A percentile compares a stretch with the other conserved stretches of the same genome.
Conservation (phyloP, 2,329 filamentous ascomycete species). For the Colletotrichum truncatum region DNA sequence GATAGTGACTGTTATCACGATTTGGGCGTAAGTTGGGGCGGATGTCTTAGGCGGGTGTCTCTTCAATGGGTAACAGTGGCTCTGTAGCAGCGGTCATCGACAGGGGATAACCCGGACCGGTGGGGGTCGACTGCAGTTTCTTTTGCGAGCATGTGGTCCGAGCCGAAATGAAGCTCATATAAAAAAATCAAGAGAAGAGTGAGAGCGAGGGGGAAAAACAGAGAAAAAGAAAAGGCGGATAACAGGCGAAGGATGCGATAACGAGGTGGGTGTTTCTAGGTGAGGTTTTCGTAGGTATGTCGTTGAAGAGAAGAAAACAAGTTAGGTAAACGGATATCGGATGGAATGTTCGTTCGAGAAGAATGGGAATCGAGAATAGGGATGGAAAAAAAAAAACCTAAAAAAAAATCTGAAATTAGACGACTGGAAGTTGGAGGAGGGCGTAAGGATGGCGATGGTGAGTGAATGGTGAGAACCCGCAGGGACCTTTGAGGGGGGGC, state of each 20-base stretch:
- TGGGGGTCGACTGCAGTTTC: conserved; percentile 13
- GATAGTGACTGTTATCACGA: neutral
- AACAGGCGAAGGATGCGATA: neutral
- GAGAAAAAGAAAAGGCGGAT: neutral
- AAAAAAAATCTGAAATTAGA: neutral
- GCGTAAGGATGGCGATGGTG: neutral
- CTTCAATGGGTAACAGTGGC: conserved; percentile 10
- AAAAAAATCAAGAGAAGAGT: neutral
- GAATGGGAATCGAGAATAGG: neutral
- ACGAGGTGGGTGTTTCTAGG: neutral
- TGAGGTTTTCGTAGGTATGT: neutral
- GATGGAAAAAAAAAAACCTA: no score
- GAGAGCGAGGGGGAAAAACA: neutral
- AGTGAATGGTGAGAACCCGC: neutral
- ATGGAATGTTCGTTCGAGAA: neutral
- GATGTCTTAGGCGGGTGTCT: neutral
- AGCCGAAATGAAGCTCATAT: conserved; percentile 29
- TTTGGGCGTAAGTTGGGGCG: neutral
- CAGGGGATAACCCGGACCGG: conserved; percentile 13
- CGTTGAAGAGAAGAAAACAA: neutral
- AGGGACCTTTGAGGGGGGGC: neutral
- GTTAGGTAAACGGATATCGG: neutral
- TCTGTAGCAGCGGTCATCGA: neutral
- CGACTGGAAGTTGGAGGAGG: neutral
- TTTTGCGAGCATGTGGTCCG: conserved; percentile 29